These are phyloP conservation scores for Mycena galopus DNA, from an alignment of 768 basidiomycete genomes.

Conservation along the genomic window DNA sequence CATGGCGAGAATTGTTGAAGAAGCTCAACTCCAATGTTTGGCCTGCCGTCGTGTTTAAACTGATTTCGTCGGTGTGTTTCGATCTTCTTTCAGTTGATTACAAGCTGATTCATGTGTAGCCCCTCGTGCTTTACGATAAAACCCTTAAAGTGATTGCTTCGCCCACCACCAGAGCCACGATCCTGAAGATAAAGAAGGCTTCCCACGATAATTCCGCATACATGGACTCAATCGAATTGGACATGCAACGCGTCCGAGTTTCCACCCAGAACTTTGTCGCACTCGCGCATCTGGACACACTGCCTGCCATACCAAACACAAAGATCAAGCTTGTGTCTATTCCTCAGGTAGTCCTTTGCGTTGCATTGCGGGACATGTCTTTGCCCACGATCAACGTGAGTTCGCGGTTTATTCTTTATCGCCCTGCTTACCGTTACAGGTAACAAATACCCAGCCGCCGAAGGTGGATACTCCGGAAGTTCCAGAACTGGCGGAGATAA, in stretches of 20 bases:
- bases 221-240: background rate
- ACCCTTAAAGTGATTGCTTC: background rate
- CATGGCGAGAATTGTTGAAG: background rate
- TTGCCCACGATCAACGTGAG: background rate
- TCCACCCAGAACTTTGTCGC: background rate
- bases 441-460: no score
- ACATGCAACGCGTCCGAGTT: background rate
- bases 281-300: background rate
- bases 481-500: background rate
- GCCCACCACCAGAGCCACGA: background rate
- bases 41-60: background rate
- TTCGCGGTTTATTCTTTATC: background rate
- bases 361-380: background rate
- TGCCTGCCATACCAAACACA: background rate
- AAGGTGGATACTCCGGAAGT: background rate
- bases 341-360: background rate
- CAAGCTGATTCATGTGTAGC: background rate
- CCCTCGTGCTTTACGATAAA: background rate
- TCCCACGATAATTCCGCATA: background rate
- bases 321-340: background rate
- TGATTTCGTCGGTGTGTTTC: background rate
- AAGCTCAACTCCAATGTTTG: constrained; percentile 1
- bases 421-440: no score
- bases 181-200: background rate
- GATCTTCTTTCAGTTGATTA: background rate